These are phyloP conservation scores for Basipetospora chlamydospora DNA, from an alignment of 2,329 filamentous ascomycete species.

Conservation along the genomic window DNA sequence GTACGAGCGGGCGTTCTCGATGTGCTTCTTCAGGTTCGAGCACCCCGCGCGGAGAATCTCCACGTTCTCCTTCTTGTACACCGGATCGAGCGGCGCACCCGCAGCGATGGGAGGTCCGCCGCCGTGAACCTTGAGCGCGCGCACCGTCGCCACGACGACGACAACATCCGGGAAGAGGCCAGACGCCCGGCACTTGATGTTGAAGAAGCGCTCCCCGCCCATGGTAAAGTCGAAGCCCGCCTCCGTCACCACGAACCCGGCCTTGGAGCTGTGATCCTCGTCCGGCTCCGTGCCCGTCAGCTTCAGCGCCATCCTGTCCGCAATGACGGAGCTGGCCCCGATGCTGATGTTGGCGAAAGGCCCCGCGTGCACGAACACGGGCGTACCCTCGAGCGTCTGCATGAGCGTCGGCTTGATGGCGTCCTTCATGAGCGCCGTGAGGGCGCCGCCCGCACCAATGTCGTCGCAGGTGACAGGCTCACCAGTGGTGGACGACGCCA, in stretches of 20 bases:
- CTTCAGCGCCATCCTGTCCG: constrained; percentile 91
- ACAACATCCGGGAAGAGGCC: constrained; percentile 87
- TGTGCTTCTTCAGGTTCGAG: constrained; percentile 90
- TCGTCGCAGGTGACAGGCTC: constrained; percentile 95
- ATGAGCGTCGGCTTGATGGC: constrained; percentile 98
- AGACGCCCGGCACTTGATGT: constrained; percentile 96
- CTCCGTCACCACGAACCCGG: constrained; percentile 90
- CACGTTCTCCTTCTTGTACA: constrained; percentile 88
- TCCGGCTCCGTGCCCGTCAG: constrained; percentile 87
- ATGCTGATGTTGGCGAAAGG: constrained; percentile 98
- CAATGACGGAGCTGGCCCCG: constrained; percentile 86
- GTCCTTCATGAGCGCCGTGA: constrained; percentile 93
- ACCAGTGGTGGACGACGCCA: constrained; percentile 71
- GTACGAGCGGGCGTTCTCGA: constrained; percentile 75
- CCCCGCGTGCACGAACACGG: constrained; percentile 92
- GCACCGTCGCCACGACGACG: constrained; percentile 87
- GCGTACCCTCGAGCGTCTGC: constrained; percentile 94
- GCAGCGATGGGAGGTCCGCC: constrained; percentile 88
- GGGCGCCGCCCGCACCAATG: constrained; percentile 77
- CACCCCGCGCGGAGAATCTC: constrained; percentile 83
- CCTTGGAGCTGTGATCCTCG: constrained; percentile 68
- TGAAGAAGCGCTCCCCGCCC: constrained; percentile 99
- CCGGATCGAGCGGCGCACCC: constrained; percentile 68
- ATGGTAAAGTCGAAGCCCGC: constrained; percentile 99
- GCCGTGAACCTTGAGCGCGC: constrained; percentile 92